A percentile compares a stretch with the other conserved stretches of the same genome.
phyloP scores from a whole-genome alignment of 2,329 filamentous ascomycete species.

The Penicillium griseofulvum region DNA sequence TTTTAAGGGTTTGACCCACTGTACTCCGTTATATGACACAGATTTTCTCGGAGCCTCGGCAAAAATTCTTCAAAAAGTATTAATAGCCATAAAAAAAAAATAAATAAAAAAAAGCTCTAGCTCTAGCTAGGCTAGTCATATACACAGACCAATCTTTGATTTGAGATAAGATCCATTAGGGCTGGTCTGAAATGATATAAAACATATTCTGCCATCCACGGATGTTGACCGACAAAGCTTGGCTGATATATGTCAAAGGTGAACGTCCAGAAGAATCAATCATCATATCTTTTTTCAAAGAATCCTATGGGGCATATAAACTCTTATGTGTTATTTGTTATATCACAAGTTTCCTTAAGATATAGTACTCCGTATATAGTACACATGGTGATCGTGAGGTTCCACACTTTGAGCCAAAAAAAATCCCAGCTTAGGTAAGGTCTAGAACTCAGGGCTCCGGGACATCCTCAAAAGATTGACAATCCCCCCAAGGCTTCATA shows the following conservation, averaged over 20 bases:
- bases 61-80: background rate
- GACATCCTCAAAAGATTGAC: background rate
- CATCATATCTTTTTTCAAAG: background rate
- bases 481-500: background rate
- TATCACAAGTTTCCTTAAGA: too few relatives aligned
- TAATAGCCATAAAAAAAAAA: background rate
- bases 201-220: background rate
- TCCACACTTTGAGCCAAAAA: background rate
- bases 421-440: constrained; percentile 7
- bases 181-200: background rate
- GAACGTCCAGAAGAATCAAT: background rate
- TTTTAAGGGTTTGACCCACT: constrained; percentile 6
- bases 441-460: constrained; percentile 1
- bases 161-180: background rate
- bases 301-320: background rate
- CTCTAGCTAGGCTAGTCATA: background rate
- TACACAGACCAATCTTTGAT: constrained; percentile 9
- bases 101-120: background rate
- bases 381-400: background rate
- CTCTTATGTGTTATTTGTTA: background rate
- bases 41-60: constrained; percentile 4
- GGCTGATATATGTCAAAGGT: background rate
- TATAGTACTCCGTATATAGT: background rate
- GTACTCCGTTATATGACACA: background rate
- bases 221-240: background rate